phyloP scores from a whole-genome alignment of 176 grass and related monocot species.

The Aegilops longissima region DNA sequence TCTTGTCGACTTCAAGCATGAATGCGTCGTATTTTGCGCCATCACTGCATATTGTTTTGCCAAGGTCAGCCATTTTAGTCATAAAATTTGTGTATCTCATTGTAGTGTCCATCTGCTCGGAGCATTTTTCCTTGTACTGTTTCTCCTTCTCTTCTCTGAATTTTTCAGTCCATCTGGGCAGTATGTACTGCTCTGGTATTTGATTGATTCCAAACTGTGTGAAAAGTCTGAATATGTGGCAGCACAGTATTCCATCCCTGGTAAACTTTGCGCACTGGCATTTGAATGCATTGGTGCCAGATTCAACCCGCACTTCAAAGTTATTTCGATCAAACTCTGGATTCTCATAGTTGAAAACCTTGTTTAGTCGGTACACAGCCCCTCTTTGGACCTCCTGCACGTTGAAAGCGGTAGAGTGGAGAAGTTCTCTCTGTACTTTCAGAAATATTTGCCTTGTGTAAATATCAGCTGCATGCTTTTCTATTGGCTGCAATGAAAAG shows the following conservation, averaged over 20 bases:
- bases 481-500: conserved; percentile 5
- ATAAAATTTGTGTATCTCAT: conserved; percentile 16
- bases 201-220: conserved; percentile 25
- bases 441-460: conserved; percentile 34
- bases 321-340: conserved; percentile 1
- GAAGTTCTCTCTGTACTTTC: conserved; percentile 15
- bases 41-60: conserved; percentile 7
- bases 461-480: conserved; percentile 21
- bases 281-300: background rate
- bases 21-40: background rate
- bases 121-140: background rate
- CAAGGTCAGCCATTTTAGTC: conserved; percentile 9
- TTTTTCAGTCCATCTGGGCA: conserved; percentile 38
- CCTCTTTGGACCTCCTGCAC: conserved; percentile 18
- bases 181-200: conserved; percentile 33
- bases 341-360: conserved; percentile 3
- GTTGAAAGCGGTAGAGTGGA: conserved; percentile 16
- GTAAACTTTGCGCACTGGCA: conserved; percentile 41
- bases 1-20: conserved; percentile 12
- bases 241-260: conserved; percentile 32
- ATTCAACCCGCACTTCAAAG: conserved; percentile 31
- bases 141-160: conserved; percentile 24
- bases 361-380: background rate
- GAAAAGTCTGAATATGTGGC: conserved; percentile 41
- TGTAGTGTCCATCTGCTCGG: conserved; percentile 6